Percentiles rank a stretch among this genome's conserved stretches.
Conservation (phyloP, 208 protist genomes). For the Acanthamoeba healyi region DNA sequence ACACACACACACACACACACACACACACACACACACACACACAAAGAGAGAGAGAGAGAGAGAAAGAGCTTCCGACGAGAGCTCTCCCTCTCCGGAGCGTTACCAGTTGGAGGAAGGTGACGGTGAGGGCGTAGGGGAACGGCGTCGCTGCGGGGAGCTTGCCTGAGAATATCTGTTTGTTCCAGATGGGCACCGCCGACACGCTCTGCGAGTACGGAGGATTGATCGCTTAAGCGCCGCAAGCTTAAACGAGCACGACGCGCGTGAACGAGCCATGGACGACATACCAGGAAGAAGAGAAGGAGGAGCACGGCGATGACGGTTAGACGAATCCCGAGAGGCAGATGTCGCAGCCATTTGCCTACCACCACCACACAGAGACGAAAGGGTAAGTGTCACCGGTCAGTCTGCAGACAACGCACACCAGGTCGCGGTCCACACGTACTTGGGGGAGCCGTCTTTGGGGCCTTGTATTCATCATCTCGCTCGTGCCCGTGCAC, state of each 20-base stretch:
- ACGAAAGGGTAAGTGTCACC: too few relatives aligned
- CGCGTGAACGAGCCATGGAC: background rate
- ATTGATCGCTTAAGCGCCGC: too few relatives aligned
- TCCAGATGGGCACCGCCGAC: slow-evolving; percentile 5
- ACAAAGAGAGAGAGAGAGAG: background rate
- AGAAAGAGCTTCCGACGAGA: too few relatives aligned
- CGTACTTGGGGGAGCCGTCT: background rate
- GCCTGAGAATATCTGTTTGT: slow-evolving; percentile 37
- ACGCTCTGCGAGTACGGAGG: too few relatives aligned
- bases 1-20: too few relatives aligned
- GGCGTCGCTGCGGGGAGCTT: background rate
- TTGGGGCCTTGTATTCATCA: background rate
- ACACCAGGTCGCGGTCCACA: background rate
- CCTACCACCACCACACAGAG: background rate
- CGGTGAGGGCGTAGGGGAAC: slow-evolving; percentile 34
- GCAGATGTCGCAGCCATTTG: slow-evolving; percentile 33
- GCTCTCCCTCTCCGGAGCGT: too few relatives aligned
- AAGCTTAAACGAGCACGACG: background rate
- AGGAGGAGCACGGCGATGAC: background rate
- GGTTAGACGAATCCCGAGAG: background rate
- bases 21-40: background rate
- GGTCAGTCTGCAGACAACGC: too few relatives aligned
- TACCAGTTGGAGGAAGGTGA: slow-evolving; percentile 54
- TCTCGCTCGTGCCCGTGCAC: too few relatives aligned
- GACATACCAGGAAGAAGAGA: background rate